phyloP scores from a whole-genome alignment of 352 stramenopile genomes.

The Globisporangium uncinulatum region DNA sequence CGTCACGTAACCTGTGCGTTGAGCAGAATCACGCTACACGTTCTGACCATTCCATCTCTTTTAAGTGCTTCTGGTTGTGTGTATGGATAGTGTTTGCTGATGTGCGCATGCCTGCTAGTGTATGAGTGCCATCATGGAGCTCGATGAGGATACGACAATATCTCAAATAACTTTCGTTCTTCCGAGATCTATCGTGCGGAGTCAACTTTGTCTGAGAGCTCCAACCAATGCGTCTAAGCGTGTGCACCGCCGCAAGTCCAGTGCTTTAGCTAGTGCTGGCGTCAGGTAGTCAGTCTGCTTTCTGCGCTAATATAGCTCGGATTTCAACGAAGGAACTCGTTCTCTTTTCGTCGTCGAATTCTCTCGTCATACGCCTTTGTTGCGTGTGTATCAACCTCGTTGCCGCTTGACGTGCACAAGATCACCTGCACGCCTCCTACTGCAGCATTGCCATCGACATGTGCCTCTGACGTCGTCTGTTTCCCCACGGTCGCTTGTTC shows the following conservation, averaged over 20 bases:
- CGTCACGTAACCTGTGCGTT: slow-evolving; percentile 38
- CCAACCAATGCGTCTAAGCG: neutral
- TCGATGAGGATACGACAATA: slow-evolving; percentile 71
- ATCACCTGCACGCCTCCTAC: too few species aligned
- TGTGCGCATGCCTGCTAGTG: slow-evolving; percentile 3
- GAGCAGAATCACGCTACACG: slow-evolving; percentile 78
- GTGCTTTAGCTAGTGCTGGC: too few species aligned
- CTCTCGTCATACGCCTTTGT: too few species aligned
- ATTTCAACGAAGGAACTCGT: too few species aligned
- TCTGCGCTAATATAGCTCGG: too few species aligned
- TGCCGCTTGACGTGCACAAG: too few species aligned
- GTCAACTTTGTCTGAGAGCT: slow-evolving; percentile 14
- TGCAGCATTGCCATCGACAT: too few species aligned
- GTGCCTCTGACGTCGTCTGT: too few species aligned
- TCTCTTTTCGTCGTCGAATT: too few species aligned
- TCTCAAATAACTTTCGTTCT: slow-evolving; percentile 89
- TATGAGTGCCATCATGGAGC: slow-evolving; percentile 14
- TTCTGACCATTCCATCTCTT: slow-evolving; percentile 35
- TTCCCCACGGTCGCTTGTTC: too few species aligned
- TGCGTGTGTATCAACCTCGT: too few species aligned
- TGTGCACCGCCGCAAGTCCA: neutral
- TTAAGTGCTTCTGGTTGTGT: neutral
- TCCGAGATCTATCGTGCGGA: slow-evolving; percentile 44
- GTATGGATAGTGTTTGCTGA: neutral
- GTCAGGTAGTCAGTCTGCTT: too few species aligned